Conservation (phyloP, 1,284 basidiomycete genomes). For the Puccinia triticina region DNA sequence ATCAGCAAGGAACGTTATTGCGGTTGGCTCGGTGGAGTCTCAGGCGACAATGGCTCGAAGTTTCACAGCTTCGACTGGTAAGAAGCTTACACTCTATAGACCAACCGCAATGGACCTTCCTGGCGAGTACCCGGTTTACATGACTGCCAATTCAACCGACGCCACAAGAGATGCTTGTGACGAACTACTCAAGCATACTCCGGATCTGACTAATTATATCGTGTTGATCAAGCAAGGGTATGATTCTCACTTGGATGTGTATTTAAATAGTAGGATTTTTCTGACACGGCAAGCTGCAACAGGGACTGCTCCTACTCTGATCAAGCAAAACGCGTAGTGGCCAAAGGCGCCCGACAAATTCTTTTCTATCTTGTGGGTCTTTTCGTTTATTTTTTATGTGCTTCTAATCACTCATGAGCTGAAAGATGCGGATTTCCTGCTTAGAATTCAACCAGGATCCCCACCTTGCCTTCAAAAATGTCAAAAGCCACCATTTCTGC, state of each 20-base stretch:
- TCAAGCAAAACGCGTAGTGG: conserved; percentile 5
- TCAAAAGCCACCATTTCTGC: not conserved
- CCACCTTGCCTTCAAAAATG: not conserved
- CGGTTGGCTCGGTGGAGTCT: conserved; percentile 35
- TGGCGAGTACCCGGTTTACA: not conserved
- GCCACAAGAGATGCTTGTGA: conserved; percentile 33
- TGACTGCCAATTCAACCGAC: conserved; percentile 31
- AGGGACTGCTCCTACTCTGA: conserved; percentile 21
- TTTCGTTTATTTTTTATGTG: not conserved
- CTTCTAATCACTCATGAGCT: not conserved
- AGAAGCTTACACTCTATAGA: not conserved
- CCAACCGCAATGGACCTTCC: not conserved
- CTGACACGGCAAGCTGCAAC: not conserved
- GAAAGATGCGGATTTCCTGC: not conserved
- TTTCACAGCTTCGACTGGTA: conserved; percentile 16
- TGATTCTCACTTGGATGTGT: too few species aligned
- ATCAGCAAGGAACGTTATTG: conserved; percentile 20
- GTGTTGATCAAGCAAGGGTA: too few species aligned
- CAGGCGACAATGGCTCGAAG: not conserved
- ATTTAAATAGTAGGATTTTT: too few species aligned
- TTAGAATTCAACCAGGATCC: conserved; percentile 10
- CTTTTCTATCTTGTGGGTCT: conserved; percentile 44
- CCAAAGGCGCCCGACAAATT: conserved; percentile 43
- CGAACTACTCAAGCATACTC: not conserved
- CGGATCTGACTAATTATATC: too few species aligned